Conservation (phyloP, 768 basidiomycete genomes). For the Mycena albidolilacea region DNA sequence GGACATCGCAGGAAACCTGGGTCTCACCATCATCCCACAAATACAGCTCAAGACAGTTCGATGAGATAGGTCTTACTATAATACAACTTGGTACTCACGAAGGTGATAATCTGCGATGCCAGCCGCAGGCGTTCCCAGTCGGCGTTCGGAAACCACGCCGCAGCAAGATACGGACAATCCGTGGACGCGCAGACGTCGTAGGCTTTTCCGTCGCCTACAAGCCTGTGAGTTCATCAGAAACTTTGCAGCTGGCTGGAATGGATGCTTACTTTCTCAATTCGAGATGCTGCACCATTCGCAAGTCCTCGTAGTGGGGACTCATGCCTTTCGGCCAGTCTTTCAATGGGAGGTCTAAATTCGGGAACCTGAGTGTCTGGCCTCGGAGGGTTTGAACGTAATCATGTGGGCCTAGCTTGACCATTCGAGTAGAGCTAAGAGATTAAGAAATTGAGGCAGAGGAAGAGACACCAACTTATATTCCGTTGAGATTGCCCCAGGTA, state of each 20-base stretch:
- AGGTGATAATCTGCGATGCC: neutral
- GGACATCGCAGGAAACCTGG: neutral
- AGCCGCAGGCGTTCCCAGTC: neutral
- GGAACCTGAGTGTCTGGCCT: neutral
- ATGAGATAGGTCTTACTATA: neutral
- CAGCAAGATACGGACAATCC: neutral
- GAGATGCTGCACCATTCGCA: neutral
- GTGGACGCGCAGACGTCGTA: neutral
- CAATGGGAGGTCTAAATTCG: neutral
- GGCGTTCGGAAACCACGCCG: neutral
- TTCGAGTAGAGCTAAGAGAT: neutral
- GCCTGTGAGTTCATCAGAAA: neutral
- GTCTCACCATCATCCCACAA: slow-evolving; percentile 1
- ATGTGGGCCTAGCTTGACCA: neutral
- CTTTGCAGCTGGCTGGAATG: no score
- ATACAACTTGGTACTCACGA: neutral
- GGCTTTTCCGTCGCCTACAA: neutral
- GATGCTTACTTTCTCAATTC: slow-evolving; percentile 9
- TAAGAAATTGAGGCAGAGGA: no score
- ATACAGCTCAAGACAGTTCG: neutral
- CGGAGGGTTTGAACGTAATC: neutral
- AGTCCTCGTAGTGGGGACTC: slow-evolving; percentile 8
- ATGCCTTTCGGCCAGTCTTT: slow-evolving; percentile 11
- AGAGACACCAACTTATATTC: no score
- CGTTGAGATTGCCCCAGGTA: no score